A percentile compares a stretch with the other conserved stretches of the same genome.
phyloP scores from a whole-genome alignment of 2,329 filamentous ascomycete genomes.

The Fusarium sp. region DNA sequence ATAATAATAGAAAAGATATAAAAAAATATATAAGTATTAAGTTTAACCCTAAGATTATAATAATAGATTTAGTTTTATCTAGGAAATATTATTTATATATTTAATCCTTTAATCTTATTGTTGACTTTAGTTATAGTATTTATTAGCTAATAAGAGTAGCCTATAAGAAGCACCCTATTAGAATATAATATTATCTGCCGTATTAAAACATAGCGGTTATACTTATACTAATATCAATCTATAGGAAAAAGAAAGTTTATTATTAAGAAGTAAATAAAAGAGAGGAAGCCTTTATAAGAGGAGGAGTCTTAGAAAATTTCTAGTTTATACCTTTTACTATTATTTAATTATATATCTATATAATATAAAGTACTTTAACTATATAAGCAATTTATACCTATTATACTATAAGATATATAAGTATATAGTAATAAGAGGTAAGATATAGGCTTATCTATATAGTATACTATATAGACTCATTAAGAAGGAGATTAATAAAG shows the following conservation, averaged over 20 bases:
- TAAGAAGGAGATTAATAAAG: slow-evolving; percentile 2
- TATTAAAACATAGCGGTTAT: neutral
- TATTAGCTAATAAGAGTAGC: slow-evolving; percentile 7
- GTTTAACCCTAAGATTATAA: slow-evolving; percentile 1
- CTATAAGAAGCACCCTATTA: slow-evolving; percentile 7
- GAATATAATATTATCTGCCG: slow-evolving; percentile 1
- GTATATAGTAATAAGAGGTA: slow-evolving; percentile 11
- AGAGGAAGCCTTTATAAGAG: slow-evolving; percentile 5
- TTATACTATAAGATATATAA: slow-evolving; percentile 6
- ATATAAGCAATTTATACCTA: slow-evolving; percentile 1
- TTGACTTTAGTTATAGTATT: neutral
- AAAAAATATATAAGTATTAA: slow-evolving; percentile 8
- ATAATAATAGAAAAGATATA: slow-evolving; percentile 4
- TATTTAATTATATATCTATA: slow-evolving; percentile 9
- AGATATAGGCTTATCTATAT: neutral
- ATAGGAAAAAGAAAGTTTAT: slow-evolving; percentile 16
- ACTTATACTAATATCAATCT: slow-evolving; percentile 9
- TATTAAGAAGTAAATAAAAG: slow-evolving; percentile 9
- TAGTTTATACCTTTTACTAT: slow-evolving; percentile 2
- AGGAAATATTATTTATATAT: slow-evolving; percentile 4
- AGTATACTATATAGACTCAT: neutral
- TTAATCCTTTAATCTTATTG: neutral
- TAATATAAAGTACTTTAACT: slow-evolving; percentile 4
- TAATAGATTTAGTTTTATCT: slow-evolving; percentile 1
- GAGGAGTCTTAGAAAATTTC: neutral